Evolutionary conservation across 768 basidiomycete species (phyloP).

Genomic region (Leucocoprinus sp.): DNA sequence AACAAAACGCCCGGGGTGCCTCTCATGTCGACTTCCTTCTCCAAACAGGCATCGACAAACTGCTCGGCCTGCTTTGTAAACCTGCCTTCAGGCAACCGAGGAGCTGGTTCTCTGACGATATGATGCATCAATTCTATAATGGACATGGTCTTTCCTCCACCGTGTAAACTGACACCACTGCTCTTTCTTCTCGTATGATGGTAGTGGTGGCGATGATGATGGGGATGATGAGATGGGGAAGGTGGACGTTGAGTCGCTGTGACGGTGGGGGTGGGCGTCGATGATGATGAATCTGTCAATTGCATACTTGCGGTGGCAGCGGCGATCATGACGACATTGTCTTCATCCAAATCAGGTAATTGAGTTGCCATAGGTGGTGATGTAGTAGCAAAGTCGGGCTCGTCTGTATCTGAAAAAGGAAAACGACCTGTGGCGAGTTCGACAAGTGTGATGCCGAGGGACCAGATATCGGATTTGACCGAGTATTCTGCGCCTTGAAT

Average conservation of each 20-base stretch:
- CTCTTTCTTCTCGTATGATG: slow-evolving; percentile 37
- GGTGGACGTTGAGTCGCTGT: background rate
- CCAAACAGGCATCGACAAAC: slow-evolving; percentile 84
- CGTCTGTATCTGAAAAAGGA: slow-evolving; percentile 81
- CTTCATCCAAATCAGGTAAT: slow-evolving; percentile 54
- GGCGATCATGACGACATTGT: slow-evolving; percentile 48
- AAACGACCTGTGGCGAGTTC: slow-evolving; percentile 97
- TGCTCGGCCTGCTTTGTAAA: slow-evolving; percentile 65
- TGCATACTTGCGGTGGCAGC: slow-evolving; percentile 29
- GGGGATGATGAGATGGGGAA: background rate
- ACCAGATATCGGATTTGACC: slow-evolving; percentile 99
- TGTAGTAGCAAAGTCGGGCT: slow-evolving; percentile 33
- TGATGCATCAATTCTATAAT: slow-evolving; percentile 96
- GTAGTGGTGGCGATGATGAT: slow-evolving; percentile 18
- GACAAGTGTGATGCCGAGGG: slow-evolving; percentile 91
- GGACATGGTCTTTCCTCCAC: slow-evolving; percentile 93
- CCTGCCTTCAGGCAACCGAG: slow-evolving; percentile 61
- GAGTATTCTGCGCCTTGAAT: slow-evolving; percentile 98
- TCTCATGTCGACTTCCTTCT: slow-evolving; percentile 81
- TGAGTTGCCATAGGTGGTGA: background rate
- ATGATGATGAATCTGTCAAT: no score
- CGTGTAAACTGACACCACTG: slow-evolving; percentile 73
- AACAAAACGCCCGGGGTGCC: slow-evolving; percentile 82
- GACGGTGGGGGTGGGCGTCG: background rate
- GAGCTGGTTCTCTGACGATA: slow-evolving; percentile 97